Base-by-base conservation (phyloP, 768 basidiomycete genomes). In the Polyporus arcularius region DNA sequence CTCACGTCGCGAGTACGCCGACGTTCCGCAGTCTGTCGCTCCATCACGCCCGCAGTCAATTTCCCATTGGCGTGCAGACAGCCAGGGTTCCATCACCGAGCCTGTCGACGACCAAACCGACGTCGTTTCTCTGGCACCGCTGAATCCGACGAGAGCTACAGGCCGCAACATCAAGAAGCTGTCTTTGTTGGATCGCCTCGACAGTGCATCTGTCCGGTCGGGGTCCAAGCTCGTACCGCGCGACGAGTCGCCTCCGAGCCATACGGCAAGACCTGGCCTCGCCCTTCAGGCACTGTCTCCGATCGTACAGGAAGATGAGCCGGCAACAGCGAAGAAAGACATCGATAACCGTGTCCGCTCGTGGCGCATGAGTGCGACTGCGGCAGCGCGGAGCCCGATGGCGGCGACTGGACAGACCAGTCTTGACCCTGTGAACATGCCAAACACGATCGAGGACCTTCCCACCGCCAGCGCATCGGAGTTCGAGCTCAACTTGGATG, bases 151-250 rank as follows among this genome's bases (percentile, higher is more conserved):
- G 28, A 71, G 68, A 38, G 66, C 77, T 14, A 66, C 70, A 14
- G 68, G 71, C 14, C 62, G 69, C 38, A 82, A 86, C 40, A 84
- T 87, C 73, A 79, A 78, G 63, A 88, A 87, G 63, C 77, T 92
- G 10, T 89, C 89, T 1, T 80, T 91, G 9, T 78, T 90, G 3
- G 87, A 90, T 65, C 80, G 85, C 59, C 80, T 84, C 55, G 88
- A 89, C 55, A 59, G 72, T 3, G 63, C 72, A 21, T 79, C 80
- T 6, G 63, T 70, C 2, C 58, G 67, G 3, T 68, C 79, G 70
- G 56, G 72, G 68, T n/a, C 66, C 26, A 70, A 63, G 53, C 61
- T 68, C 14, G 58, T 61, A 2, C 63, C 68, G 4, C 64, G 70
- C 1, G 60, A 66, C 35, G 52, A 59, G 50, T 77, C 77, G 21